Percentiles rank a stretch among this genome's conserved stretches.
Evolutionary conservation across 2,329 filamentous ascomycete genomes (phyloP).

Genomic region (Penicillium sp.): DNA sequence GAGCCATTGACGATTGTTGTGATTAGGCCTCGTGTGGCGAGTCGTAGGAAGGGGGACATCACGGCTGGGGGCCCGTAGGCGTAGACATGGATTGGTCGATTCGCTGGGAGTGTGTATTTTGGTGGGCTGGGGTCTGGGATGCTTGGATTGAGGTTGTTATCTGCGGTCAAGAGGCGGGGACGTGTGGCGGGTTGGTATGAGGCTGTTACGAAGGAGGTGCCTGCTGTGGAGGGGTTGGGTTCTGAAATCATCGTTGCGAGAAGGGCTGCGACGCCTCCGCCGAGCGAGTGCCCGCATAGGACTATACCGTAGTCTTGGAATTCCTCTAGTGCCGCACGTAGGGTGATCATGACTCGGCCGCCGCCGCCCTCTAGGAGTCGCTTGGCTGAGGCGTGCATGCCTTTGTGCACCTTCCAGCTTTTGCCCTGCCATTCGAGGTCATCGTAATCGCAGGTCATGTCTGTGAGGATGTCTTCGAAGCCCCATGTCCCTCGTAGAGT

Average conservation of each 20-base stretch:
- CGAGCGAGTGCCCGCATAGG: constrained; percentile 60
- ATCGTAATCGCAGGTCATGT: constrained; percentile 67
- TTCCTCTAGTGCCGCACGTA: constrained; percentile 57
- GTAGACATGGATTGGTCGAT: constrained; percentile 67
- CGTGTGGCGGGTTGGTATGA: constrained; percentile 29
- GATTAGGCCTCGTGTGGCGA: constrained; percentile 63
- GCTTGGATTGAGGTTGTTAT: constrained; percentile 15
- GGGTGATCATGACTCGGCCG: constrained; percentile 56
- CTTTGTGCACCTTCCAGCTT: constrained; percentile 63
- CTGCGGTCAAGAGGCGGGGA: constrained; percentile 32
- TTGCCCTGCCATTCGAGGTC: constrained; percentile 51
- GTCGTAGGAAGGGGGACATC: constrained; percentile 60
- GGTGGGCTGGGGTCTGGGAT: constrained; percentile 10
- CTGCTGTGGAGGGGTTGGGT: constrained; percentile 43
- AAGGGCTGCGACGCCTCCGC: constrained; percentile 60
- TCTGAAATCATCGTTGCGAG: constrained; percentile 64
- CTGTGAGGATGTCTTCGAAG: constrained; percentile 64
- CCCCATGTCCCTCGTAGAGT: constrained; percentile 63
- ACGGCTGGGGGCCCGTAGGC: constrained; percentile 67
- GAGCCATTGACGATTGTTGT: constrained; percentile 65
- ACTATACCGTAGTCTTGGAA: constrained; percentile 63
- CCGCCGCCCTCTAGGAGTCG: constrained; percentile 60
- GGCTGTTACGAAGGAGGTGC: constrained; percentile 57
- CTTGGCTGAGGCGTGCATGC: constrained; percentile 62
- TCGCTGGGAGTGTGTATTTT: constrained; percentile 51